Conservation (phyloP, 176 grass and related monocot genomes). For the Oryza glumipatula region DNA sequence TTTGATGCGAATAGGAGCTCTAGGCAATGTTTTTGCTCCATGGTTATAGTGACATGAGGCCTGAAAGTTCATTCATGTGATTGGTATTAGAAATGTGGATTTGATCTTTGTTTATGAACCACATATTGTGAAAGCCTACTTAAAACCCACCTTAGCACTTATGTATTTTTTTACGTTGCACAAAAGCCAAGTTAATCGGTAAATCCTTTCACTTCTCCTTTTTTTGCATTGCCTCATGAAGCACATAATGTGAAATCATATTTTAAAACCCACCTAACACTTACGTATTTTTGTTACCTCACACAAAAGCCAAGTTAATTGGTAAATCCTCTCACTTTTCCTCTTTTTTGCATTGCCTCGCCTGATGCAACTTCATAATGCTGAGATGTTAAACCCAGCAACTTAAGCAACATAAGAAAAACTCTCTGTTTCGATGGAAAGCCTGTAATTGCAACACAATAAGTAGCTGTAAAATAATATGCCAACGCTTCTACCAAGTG, state of each 20-base stretch:
- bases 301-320: not conserved
- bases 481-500: not conserved
- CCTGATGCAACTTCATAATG: not conserved
- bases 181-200: too few relatives aligned
- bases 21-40: constrained; percentile 19
- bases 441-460: constrained; percentile 5
- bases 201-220: not conserved
- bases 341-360: not conserved
- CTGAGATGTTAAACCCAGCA: constrained; percentile 5
- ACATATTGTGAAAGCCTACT: not conserved
- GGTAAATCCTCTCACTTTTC: not conserved
- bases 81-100: constrained; percentile 17
- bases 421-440: not conserved
- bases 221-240: not conserved
- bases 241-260: not conserved
- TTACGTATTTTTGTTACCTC: constrained; percentile 4
- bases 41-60: not conserved
- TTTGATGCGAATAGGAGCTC: not conserved
- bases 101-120: constrained; percentile 3
- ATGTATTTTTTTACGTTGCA: not conserved
- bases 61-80: constrained; percentile 1
- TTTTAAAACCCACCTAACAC: constrained; percentile 9
- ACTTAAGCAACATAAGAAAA: not conserved
- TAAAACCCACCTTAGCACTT: constrained; percentile 12
- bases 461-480: constrained; percentile 8